Percentiles rank a stretch among this genome's conserved stretches.
phyloP scores from a whole-genome alignment of 768 basidiomycete species.

The Termitomyces sp. region DNA sequence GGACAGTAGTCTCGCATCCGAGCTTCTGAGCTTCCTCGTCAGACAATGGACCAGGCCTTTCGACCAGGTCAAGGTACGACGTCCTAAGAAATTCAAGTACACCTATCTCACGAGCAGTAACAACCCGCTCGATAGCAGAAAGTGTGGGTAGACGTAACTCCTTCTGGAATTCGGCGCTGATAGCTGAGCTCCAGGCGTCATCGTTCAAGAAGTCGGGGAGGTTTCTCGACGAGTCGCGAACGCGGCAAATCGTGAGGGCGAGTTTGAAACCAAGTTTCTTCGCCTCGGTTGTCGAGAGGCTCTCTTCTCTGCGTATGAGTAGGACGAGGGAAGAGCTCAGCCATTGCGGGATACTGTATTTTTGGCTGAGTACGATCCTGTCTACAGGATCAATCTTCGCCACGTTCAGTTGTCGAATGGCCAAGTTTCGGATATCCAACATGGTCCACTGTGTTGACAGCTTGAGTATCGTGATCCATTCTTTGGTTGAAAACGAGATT shows the following conservation, averaged over 20 bases:
- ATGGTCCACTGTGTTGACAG: neutral
- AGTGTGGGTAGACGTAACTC: neutral
- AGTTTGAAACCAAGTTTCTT: neutral
- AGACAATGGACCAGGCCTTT: neutral
- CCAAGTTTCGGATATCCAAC: neutral
- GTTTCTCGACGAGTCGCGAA: neutral
- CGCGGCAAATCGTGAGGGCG: neutral
- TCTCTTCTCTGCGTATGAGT: neutral
- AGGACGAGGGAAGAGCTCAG: neutral
- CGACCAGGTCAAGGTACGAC: neutral
- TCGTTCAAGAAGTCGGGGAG: neutral
- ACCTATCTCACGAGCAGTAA: neutral
- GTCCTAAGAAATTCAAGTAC: neutral
- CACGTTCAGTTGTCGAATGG: neutral
- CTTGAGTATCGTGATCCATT: neutral
- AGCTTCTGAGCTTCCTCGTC: neutral
- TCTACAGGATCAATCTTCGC: neutral
- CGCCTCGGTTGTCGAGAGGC: neutral
- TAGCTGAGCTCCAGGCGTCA: neutral
- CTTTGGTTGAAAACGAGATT: neutral
- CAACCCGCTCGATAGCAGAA: neutral
- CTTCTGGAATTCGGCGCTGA: neutral
- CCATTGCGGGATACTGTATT: neutral
- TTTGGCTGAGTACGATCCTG: neutral
- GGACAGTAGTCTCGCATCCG: neutral